Percentiles rank a stretch among this genome's conserved stretches.
Conservation (phyloP, 345 rosid species). For the Citrus mangshanensis region DNA sequence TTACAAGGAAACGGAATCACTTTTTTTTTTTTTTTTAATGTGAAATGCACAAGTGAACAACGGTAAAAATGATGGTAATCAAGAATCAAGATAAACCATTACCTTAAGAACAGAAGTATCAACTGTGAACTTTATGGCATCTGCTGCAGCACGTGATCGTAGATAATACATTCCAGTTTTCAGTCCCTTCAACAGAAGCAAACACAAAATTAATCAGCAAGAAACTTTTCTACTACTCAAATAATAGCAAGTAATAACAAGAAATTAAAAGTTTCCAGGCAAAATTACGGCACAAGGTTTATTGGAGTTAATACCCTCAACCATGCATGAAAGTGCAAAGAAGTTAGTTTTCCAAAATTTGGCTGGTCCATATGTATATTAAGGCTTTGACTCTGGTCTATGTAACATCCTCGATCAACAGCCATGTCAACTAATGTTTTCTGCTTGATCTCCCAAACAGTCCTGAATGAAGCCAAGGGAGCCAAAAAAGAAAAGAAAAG, state of each 20-base stretch:
- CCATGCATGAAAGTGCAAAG: conserved; percentile 87
- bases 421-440: conserved; percentile 89
- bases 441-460: conserved; percentile 98
- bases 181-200: conserved; percentile 50
- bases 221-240: not conserved
- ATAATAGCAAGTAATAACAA: not conserved
- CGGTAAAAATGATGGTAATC: not conserved
- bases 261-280: not conserved
- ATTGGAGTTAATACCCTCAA: conserved; percentile 48
- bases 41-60: not conserved
- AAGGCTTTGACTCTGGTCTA: conserved; percentile 93
- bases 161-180: conserved; percentile 95
- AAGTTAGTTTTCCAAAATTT: conserved; percentile 80
- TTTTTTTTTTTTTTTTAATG: not conserved
- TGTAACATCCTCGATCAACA: conserved; percentile 87
- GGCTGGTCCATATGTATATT: conserved; percentile 93
- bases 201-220: not conserved
- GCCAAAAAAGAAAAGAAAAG: not conserved
- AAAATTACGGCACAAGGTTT: not conserved
- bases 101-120: conserved; percentile 70
- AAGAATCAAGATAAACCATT: not conserved
- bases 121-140: conserved; percentile 94
- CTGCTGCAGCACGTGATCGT: conserved; percentile 94
- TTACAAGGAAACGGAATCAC: not conserved
- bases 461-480: conserved; percentile 38